Base-by-base conservation (phyloP, 106 monocot species). In the Phalaenopsis aphrodite region DNA sequence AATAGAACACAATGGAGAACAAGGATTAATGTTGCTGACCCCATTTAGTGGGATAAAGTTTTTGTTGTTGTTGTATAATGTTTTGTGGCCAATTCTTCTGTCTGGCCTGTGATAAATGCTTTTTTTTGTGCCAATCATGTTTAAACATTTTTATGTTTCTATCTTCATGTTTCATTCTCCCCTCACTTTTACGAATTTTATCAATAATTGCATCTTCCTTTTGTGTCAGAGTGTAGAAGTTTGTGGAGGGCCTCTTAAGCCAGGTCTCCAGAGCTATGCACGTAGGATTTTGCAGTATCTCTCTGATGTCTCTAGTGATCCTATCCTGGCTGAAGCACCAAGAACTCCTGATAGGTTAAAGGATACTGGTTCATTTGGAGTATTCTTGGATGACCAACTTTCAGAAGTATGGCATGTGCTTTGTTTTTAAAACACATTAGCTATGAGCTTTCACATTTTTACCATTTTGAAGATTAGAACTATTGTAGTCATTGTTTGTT, bases 281-380 rank as follows among this genome's bases (percentile, higher is more conserved):
- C 55, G 88, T 73, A 86, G 88, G 77, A 85, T 93, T 14, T 84
- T 96, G 77, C 64, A 83, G 45, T 86, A 83, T 75, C 83, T 87
- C 46, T 74, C 72, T 85, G 42, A 19, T 36, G 75, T 18, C 17
- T 80, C 82, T 17, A 38, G 72, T 66, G 58, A 79, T 79, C 68
- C 81, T 77, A 21, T 84, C 41, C 65, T 83, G 49, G 85, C 87
- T 83, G 93, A 93, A 81, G 91, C 93, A 76, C 93, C 95, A 56
- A 65, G 74, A 49, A 96, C 95, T 81, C 93, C 93, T 84, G 93
- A 96, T 56, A 87, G 93, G 46, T 74, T 81, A 67, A 78, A 77
- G 78, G 91, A 88, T 88, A 49, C 78, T 76, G 93, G 88, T 48
- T 87, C 81, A 82, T 68, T 82, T 41, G 79, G 85, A 87, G 84